Evolutionary conservation across 257 asterid genomes (phyloP).

Genomic region (Verbena officinalis): DNA sequence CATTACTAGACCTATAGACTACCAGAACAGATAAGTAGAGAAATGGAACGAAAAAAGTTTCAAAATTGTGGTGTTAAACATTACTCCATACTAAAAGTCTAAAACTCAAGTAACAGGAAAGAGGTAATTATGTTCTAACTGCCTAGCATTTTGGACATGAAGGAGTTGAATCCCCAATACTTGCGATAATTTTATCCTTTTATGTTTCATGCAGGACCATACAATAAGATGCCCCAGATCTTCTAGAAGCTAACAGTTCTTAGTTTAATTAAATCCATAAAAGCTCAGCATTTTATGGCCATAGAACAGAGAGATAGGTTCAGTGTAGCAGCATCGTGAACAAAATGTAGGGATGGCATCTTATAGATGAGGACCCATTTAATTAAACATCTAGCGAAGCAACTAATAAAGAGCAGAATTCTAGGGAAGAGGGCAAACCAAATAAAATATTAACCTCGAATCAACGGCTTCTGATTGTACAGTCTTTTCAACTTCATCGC

Average conservation of each 20-base stretch:
- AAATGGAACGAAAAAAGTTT: not conserved
- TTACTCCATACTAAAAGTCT: not conserved
- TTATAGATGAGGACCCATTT: slow-evolving; percentile 3
- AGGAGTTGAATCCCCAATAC: slow-evolving; percentile 16
- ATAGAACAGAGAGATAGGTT: not conserved
- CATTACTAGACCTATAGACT: no score
- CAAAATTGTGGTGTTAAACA: not conserved
- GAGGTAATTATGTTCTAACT: not conserved
- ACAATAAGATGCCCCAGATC: not conserved
- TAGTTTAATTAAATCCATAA: not conserved
- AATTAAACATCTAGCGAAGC: slow-evolving; percentile 2
- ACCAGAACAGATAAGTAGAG: not conserved
- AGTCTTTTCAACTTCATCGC: slow-evolving; percentile 86
- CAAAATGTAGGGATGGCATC: slow-evolving; percentile 6
- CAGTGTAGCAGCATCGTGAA: slow-evolving; percentile 1
- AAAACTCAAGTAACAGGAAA: not conserved
- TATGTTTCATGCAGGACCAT: not conserved
- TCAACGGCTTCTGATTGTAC: slow-evolving; percentile 82
- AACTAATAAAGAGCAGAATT: not conserved
- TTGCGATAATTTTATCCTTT: not conserved
- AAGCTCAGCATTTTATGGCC: not conserved
- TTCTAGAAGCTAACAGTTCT: not conserved
- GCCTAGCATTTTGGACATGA: not conserved
- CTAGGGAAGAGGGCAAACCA: not conserved
- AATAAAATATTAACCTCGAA: slow-evolving; percentile 55